Percentiles rank a stretch among this genome's conserved stretches.
These are phyloP conservation scores for Dothideomycetes sp. DNA, from an alignment of 2,329 filamentous ascomycete species.

Conservation along the genomic window DNA sequence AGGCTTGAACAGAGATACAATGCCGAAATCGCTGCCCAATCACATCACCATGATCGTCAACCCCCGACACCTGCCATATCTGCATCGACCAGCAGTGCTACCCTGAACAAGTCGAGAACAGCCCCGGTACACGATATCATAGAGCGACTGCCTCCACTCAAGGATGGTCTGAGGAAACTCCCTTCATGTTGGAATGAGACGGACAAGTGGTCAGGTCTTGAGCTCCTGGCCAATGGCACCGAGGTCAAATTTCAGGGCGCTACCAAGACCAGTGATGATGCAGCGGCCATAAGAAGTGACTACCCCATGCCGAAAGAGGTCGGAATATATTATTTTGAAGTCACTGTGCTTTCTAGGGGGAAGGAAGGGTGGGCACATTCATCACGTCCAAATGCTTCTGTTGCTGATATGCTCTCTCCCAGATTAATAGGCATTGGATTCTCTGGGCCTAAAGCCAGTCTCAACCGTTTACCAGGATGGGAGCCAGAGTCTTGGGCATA, in stretches of 20 bases:
- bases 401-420: conserved; percentile 12
- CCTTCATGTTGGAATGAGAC: conserved; percentile 74
- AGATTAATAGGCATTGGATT: conserved; percentile 51
- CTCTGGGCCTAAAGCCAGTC: conserved; percentile 47
- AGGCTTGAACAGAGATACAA: conserved; percentile 63
- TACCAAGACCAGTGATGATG: conserved; percentile 58
- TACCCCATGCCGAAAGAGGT: conserved; percentile 80
- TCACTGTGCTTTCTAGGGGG: conserved; percentile 55
- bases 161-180: conserved; percentile 58
- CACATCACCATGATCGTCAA: neutral
- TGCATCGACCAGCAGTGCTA: conserved; percentile 49
- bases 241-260: conserved; percentile 56
- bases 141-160: conserved; percentile 55
- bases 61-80: conserved; percentile 33
- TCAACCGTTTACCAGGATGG: conserved; percentile 56
- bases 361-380: conserved; percentile 51
- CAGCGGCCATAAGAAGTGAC: conserved; percentile 73
- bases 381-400: conserved; percentile 4
- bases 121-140: conserved; percentile 65
- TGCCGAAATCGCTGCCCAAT: conserved; percentile 35
- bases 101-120: conserved; percentile 60
- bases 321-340: conserved; percentile 91
- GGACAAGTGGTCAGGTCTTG: conserved; percentile 65
- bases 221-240: conserved; percentile 63
- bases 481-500: conserved; percentile 58